Conservation (phyloP, 257 asterid species). For the Fraxinus pennsylvanica region DNA sequence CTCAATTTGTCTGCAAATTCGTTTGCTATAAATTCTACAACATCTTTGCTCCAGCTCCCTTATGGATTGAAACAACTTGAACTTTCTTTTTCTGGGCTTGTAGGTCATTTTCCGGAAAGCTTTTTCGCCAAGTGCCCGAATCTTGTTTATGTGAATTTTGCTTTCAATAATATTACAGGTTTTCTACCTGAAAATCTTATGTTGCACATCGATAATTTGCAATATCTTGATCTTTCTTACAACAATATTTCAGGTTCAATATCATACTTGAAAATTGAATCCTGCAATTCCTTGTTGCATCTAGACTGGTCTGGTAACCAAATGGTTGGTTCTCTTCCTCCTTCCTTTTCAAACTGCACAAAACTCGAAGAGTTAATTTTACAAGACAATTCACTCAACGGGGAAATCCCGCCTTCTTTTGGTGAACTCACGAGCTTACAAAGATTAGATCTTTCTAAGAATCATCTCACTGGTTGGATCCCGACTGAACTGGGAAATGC, state of each 20-base stretch:
- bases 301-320: conserved; percentile 83
- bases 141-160: conserved; percentile 66
- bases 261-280: conserved; percentile 52
- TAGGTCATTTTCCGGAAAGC: conserved; percentile 58
- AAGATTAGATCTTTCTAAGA: conserved; percentile 74
- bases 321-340: conserved; percentile 54
- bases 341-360: conserved; percentile 68
- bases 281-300: conserved; percentile 55
- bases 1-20: conserved; percentile 76
- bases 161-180: conserved; percentile 77
- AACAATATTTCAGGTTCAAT: conserved; percentile 72
- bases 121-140: conserved; percentile 60
- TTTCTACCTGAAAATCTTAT: conserved; percentile 54
- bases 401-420: conserved; percentile 61
- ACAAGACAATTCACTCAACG: conserved; percentile 58
- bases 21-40: conserved; percentile 47
- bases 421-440: conserved; percentile 63
- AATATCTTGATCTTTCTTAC: conserved; percentile 71
- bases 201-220: conserved; percentile 49
- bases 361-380: conserved; percentile 50
- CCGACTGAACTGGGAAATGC: conserved; percentile 65
- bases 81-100: conserved; percentile 61
- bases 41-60: conserved; percentile 62
- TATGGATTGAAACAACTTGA: conserved; percentile 56
- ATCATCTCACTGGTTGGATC: conserved; percentile 82